These are phyloP conservation scores for Ceratobasidium sp. DNA, from an alignment of 1,284 basidiomycete genomes.

Conservation along the genomic window DNA sequence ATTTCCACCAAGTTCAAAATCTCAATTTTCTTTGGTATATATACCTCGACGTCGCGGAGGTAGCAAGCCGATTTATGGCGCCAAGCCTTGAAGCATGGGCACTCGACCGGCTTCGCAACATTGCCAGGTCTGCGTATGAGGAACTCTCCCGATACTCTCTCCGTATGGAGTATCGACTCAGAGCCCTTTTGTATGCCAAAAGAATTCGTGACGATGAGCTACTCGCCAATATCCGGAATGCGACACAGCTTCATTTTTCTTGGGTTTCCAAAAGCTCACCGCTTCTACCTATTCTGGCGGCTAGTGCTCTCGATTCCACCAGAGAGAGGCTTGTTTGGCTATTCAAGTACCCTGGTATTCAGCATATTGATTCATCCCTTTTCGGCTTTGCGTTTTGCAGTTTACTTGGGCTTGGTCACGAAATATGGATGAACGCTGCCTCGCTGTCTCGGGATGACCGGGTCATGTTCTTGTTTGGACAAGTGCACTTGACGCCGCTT, in stretches of 20 bases:
- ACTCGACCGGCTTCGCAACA: background rate
- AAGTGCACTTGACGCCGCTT: conserved; percentile 28
- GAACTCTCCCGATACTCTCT: conserved; percentile 11
- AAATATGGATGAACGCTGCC: conserved; percentile 7
- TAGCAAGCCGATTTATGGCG: conserved; percentile 16
- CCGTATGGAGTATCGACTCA: conserved; percentile 12
- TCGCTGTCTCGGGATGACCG: conserved; percentile 18
- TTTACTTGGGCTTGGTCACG: conserved; percentile 10
- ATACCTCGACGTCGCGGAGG: conserved; percentile 28
- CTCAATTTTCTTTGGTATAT: conserved; percentile 16
- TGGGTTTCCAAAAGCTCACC: conserved; percentile 29
- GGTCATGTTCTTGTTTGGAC: conserved; percentile 15
- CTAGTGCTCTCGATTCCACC: background rate
- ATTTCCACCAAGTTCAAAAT: background rate
- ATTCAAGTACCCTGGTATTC: conserved; percentile 6
- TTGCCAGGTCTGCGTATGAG: background rate
- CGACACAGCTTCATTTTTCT: conserved; percentile 12
- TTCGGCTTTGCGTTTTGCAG: conserved; percentile 27
- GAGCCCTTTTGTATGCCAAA: conserved; percentile 15
- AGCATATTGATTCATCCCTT: background rate
- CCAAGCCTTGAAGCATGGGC: conserved; percentile 14
- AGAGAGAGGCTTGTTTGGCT: conserved; percentile 7
- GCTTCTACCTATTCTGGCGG: background rate
- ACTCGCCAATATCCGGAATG: background rate
- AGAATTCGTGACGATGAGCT: conserved; percentile 9